Evolutionary conservation across 768 basidiomycete genomes (phyloP).

Genomic region (Suillus sp.): DNA sequence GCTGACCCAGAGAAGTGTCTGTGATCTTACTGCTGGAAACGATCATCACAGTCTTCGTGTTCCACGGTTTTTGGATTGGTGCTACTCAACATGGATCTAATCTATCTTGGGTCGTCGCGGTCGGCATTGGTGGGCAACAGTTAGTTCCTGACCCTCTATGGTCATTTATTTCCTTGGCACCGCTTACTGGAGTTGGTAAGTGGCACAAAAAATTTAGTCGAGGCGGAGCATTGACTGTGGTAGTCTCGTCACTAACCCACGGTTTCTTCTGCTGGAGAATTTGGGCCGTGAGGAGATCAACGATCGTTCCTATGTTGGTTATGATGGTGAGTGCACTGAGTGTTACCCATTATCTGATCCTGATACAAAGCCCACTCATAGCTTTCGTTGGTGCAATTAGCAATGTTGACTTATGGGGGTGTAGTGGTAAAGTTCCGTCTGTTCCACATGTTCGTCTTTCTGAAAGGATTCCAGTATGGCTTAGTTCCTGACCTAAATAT

Average conservation of each 20-base stretch:
- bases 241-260: conserved; percentile 23
- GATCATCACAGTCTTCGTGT: conserved; percentile 17
- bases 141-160: conserved; percentile 14
- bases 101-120: conserved; percentile 16
- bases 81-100: conserved; percentile 4
- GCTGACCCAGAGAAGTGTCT: conserved; percentile 13
- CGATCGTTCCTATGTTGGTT: conserved; percentile 11
- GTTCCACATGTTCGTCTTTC: not conserved
- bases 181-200: conserved; percentile 25
- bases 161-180: conserved; percentile 11
- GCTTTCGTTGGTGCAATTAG: conserved; percentile 27
- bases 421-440: conserved; percentile 7
- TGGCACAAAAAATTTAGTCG: not conserved
- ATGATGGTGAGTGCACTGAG: conserved; percentile 21
- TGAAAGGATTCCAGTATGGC: conserved; percentile 9
- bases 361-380: conserved; percentile 1
- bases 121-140: conserved; percentile 6
- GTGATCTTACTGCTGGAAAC: conserved; percentile 21
- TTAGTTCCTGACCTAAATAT: conserved; percentile 14
- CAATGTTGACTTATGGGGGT: conserved; percentile 17
- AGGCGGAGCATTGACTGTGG: not conserved
- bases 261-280: conserved; percentile 29
- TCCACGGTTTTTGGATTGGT: conserved; percentile 19
- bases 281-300: conserved; percentile 10
- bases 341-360: not conserved